Base-by-base conservation (phyloP, 2,329 filamentous ascomycete genomes). In the Aspergillus melleus region DNA sequence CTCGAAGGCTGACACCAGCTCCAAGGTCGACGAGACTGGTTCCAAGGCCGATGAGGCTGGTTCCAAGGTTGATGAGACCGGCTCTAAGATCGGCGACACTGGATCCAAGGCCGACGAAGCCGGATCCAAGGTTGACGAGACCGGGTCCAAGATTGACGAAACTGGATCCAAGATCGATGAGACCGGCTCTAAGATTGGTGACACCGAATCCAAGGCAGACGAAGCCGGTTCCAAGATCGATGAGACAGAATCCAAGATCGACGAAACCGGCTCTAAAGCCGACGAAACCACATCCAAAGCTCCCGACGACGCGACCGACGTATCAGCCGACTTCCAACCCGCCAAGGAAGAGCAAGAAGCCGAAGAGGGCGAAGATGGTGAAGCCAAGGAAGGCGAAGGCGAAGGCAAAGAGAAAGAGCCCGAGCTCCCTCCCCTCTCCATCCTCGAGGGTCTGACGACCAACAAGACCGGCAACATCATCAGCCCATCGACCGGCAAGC, bases 381-480 rank as follows among this genome's bases (percentile, higher is more conserved):
- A 57, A 1, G 52, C 24, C 24, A 24, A 53, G 2, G 53, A 51
- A 9, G 67, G 70, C 26, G 49, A 57, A 1, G 22, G 22, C 22
- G 22, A 22, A n/a, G 51, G 22, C 22, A 4, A 53, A 3, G 53
- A 24, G 2, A 59, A 80, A 63, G 67, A 65, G 3, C 66, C 72
- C 26, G 59, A 65, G 64, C 63, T 70, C 39, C 71, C 69, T 68
- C 73, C 69, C 47, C 68, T 74, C 24, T 74, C 68, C 22, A 75
- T 71, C 24, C 63, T 80, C 39, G 72, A 80, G 64, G 75, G 77
- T 14, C 60, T 79, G 54, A 72, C 71, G 57, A 77, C 72, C 70
- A 80, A 74, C 71, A 83, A 77, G 69, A 72, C 68, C 60, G 79
- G 70, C 61, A 81, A 71, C 64, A 79, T 74, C 63, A 72, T 82